These are phyloP conservation scores for Striga asiatica DNA, from an alignment of 257 asterid genomes.

Conservation along the genomic window DNA sequence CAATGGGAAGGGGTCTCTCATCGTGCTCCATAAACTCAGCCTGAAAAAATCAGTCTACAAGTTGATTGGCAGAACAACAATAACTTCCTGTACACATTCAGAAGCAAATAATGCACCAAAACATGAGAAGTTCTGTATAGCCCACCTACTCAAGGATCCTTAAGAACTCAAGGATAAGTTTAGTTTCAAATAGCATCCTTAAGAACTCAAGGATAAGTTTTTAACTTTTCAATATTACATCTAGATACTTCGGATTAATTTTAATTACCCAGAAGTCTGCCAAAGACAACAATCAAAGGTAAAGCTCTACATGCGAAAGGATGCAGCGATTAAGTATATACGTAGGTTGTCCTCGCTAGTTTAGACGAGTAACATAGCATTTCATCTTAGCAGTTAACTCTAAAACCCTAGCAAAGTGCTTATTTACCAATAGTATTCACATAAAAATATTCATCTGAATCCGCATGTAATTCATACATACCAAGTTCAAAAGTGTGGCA, in stretches of 20 bases:
- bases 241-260: neutral
- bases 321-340: neutral
- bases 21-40: slow-evolving; percentile 99
- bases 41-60: slow-evolving; percentile 34
- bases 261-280: slow-evolving; percentile 1
- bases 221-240: neutral
- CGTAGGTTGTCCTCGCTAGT: neutral
- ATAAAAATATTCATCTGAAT: neutral
- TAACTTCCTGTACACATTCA: neutral
- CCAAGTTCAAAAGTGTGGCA: slow-evolving; percentile 95
- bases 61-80: slow-evolving; percentile 14
- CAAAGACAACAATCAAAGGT: slow-evolving; percentile 2
- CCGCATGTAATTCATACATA: slow-evolving; percentile 19
- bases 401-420: neutral
- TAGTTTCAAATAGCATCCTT: neutral
- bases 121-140: neutral
- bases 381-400: slow-evolving; percentile 10
- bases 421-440: neutral
- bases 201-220: neutral
- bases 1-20: slow-evolving; percentile 95
- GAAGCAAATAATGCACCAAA: slow-evolving; percentile 10
- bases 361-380: neutral
- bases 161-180: neutral
- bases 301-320: neutral
- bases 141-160: neutral